Evolutionary conservation across 75 land plant species (phyloP), one percentile per base, ranked within the genome.

Genomic region (Ceratopteris richardii): DNA sequence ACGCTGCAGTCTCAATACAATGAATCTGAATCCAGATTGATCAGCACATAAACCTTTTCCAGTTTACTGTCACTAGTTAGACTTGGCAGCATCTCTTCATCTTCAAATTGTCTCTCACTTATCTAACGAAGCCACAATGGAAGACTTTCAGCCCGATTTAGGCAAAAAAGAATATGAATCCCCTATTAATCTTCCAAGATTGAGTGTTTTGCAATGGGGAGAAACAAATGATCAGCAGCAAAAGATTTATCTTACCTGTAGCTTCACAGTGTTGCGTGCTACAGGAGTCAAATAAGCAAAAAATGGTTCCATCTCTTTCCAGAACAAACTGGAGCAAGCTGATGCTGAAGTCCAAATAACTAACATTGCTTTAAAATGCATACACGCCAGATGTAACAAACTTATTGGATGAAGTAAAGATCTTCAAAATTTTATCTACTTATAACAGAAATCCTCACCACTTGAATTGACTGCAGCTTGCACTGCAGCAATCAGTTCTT

Each of bases 221-320:
- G 14, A 10, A 14, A 14, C 14, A 14, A 40, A 40, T 40, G 14
- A 40, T 10, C 42, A 66, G 41, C 26, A n/a, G 29, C 31, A 68
- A 20, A 33, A 17, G 0, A 1, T 0, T 47, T 40, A 51, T 17
- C 36, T 51, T 61, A 87, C 97, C 69, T 70, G 79, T 62, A 77
- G 73, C 44, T 68, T 82, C 48, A 91, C 44, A 54, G 20, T 72
- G 28, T 51, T 29, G 28, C 80, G 57, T 51, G 82, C 86, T 16
- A 50, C 77, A 7, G 74, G 66, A 65, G 86, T 77, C 22, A 92
- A 23, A 57, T 64, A 80, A 50, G 79, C 60, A 65, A 88, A 84
- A 18, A 68, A 60, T 26, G 78, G 90, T 57, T 92, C 96, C 71
- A 85, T 66, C 54, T 80, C 70, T 68, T 63, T 85, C 98, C 98